These are phyloP conservation scores for Syzygium malaccense DNA, from an alignment of 441 rosid genomes.

Conservation along the genomic window DNA sequence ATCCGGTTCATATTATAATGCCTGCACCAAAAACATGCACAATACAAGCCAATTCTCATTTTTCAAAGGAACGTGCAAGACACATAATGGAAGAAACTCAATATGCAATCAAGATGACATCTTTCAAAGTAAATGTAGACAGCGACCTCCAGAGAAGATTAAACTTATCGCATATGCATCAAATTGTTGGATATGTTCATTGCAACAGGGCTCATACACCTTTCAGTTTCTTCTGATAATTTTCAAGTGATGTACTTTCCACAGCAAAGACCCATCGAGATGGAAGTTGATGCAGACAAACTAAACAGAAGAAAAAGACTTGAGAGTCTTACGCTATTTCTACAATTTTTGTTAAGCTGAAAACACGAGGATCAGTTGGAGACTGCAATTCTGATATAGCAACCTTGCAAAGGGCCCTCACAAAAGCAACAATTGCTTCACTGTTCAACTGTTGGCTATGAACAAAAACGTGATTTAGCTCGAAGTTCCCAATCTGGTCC, in stretches of 20 bases:
- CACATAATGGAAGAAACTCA: neutral
- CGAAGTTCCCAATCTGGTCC: conserved; percentile 93
- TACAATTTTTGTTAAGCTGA: conserved; percentile 96
- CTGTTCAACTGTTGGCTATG: conserved; percentile 94
- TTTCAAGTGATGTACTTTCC: neutral
- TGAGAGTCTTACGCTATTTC: conserved; percentile 85
- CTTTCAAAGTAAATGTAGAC: neutral
- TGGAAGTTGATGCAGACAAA: neutral
- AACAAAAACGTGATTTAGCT: conserved; percentile 95
- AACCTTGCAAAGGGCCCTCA: conserved; percentile 94
- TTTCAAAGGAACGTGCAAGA: neutral
- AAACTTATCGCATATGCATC: neutral
- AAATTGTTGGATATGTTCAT: neutral
- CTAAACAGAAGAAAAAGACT: neutral
- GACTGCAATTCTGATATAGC: conserved; percentile 95
- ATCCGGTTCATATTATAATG: conserved; percentile 99
- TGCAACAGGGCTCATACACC: neutral
- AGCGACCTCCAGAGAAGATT: neutral
- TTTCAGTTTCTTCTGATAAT: neutral
- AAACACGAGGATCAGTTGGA: conserved; percentile 97
- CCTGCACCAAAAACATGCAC: conserved; percentile 38
- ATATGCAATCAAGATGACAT: neutral
- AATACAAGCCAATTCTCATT: neutral
- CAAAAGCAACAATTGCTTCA: conserved; percentile 96
- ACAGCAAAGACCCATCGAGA: neutral